A percentile compares a stretch with the other conserved stretches of the same genome.
Conservation (phyloP, 345 rosid species). For the Bruguiera sexangula region DNA sequence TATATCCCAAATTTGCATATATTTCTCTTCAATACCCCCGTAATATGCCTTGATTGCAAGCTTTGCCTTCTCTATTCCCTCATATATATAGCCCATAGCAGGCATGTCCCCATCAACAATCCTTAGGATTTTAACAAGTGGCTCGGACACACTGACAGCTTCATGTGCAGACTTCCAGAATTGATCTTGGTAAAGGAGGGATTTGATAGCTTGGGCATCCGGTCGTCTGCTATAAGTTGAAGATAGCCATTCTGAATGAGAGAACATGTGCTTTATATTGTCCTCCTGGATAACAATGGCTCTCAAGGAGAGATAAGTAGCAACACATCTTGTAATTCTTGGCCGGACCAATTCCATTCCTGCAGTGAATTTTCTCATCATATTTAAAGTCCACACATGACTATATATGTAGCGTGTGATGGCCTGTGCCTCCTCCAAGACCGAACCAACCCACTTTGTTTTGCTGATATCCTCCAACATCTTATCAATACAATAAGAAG, state of each 20-base stretch:
- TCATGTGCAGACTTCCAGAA: conserved; percentile 31
- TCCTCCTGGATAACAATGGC: conserved; percentile 28
- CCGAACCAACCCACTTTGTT: conserved; percentile 18
- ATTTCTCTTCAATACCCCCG: conserved; percentile 35
- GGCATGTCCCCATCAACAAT: conserved; percentile 32
- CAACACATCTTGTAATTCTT: conserved; percentile 16
- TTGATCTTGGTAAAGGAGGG: conserved; percentile 21
- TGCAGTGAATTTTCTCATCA: conserved; percentile 28
- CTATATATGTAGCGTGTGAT: conserved; percentile 19
- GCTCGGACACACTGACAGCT: conserved; percentile 28
- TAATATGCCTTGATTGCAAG: conserved; percentile 31
- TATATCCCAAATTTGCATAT: conserved; percentile 25
- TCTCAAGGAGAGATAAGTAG: conserved; percentile 24
- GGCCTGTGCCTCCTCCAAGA: conserved; percentile 23
- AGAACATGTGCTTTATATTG: conserved; percentile 26
- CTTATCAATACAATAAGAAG: conserved; percentile 25
- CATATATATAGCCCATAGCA: conserved; percentile 26
- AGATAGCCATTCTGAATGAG: conserved; percentile 32
- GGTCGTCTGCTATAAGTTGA: conserved; percentile 37
- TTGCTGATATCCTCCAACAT: conserved; percentile 30
- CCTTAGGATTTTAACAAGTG: conserved; percentile 24
- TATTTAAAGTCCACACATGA: conserved; percentile 19
- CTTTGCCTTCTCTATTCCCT: conserved; percentile 30
- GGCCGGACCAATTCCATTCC: conserved; percentile 28
- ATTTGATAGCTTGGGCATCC: conserved; percentile 44